These are phyloP conservation scores for Saturnispora dispora DNA, from an alignment of 805 yeast genomes.

Conservation along the genomic window DNA sequence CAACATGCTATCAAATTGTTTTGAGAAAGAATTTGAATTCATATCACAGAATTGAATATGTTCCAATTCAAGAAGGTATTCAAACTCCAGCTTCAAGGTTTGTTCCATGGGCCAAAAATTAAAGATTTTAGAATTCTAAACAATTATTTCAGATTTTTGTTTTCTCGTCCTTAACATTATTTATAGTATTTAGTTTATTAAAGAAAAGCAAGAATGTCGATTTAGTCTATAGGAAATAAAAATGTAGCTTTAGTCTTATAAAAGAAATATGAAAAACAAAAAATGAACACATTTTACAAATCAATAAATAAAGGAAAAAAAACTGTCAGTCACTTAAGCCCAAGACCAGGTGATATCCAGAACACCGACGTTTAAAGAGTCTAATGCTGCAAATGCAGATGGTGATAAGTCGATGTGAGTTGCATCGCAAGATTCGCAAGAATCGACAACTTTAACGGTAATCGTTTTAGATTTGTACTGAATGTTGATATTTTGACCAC, in stretches of 20 bases:
- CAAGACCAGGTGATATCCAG: constrained; percentile 40
- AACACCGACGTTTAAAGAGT: constrained; percentile 38
- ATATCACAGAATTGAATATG: constrained; percentile 72
- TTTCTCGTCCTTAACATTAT: neutral
- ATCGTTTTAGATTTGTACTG: constrained; percentile 40
- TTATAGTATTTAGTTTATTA: neutral
- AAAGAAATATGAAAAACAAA: neutral
- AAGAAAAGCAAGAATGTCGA: neutral
- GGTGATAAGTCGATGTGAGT: constrained; percentile 46
- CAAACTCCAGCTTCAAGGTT: constrained; percentile 48
- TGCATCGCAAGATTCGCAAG: constrained; percentile 41
- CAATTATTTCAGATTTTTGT: neutral
- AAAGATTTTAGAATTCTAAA: neutral
- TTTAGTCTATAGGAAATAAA: neutral
- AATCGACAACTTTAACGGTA: constrained; percentile 44
- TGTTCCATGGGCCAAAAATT: constrained; percentile 44
- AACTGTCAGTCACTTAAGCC: constrained; percentile 10
- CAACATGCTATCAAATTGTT: constrained; percentile 84
- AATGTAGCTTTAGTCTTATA: neutral
- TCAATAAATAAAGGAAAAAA: neutral
- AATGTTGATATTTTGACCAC: constrained; percentile 43
- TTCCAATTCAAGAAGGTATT: constrained; percentile 72
- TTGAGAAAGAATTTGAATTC: constrained; percentile 84
- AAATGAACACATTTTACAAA: neutral
- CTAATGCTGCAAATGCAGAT: constrained; percentile 39